These are phyloP conservation scores for Inonotus obliquus DNA, from an alignment of 1,284 basidiomycete species.

Conservation along the genomic window DNA sequence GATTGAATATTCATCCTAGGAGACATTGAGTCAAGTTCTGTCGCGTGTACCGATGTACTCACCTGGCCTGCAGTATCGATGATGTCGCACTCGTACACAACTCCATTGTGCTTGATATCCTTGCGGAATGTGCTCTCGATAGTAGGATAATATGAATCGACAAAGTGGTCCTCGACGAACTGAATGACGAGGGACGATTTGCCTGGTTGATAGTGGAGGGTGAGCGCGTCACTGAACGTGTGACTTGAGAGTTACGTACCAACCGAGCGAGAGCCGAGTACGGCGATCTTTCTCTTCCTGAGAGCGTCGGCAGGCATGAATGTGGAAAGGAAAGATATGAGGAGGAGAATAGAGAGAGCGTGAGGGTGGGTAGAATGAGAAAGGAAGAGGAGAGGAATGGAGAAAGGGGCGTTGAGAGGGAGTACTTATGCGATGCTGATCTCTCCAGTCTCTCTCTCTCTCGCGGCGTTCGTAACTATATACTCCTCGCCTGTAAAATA, in stretches of 20 bases:
- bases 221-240: slow-evolving; percentile 18
- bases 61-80: slow-evolving; percentile 98
- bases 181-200: slow-evolving; percentile 78
- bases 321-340: slow-evolving; percentile 18
- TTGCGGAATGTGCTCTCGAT: slow-evolving; percentile 91
- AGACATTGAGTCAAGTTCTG: background rate
- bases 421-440: slow-evolving; percentile 6
- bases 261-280: slow-evolving; percentile 77
- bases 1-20: slow-evolving; percentile 82
- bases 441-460: background rate
- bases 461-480: slow-evolving; percentile 5
- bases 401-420: slow-evolving; percentile 7
- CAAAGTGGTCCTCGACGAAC: slow-evolving; percentile 65
- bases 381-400: background rate
- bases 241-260: slow-evolving; percentile 45
- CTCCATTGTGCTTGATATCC: slow-evolving; percentile 77
- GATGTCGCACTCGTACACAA: slow-evolving; percentile 93
- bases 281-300: slow-evolving; percentile 81
- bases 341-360: slow-evolving; percentile 9
- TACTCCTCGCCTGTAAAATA: background rate
- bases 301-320: slow-evolving; percentile 53
- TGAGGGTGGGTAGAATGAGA: slow-evolving; percentile 17
- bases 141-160: slow-evolving; percentile 90
- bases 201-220: slow-evolving; percentile 38
- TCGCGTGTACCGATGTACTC: slow-evolving; percentile 12